phyloP scores from a whole-genome alignment of 2,329 filamentous ascomycete genomes.

The Colletotrichum karsti region DNA sequence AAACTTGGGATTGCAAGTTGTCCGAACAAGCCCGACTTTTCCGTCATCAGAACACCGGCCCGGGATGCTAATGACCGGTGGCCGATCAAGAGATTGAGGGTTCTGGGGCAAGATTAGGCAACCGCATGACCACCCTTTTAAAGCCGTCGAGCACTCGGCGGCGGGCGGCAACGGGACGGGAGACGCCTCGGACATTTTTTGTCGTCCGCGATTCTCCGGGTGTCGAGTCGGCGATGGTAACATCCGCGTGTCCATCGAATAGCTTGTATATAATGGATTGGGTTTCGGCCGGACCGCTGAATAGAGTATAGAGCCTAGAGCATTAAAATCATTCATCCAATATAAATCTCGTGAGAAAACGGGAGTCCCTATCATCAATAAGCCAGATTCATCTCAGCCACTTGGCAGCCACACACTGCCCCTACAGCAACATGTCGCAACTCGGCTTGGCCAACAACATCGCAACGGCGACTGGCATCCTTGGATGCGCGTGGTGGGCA shows the following conservation, averaged over 20 bases:
- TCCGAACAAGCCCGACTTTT: background rate
- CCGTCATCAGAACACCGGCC: background rate
- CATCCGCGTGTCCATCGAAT: background rate
- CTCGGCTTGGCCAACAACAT: conserved; percentile 18
- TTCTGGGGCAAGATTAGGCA: no score
- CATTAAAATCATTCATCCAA: background rate
- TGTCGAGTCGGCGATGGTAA: background rate
- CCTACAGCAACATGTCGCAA: conserved; percentile 17
- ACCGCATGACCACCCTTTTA: no score
- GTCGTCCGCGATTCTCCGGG: conserved; percentile 7
- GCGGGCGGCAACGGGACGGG: background rate
- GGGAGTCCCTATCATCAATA: background rate
- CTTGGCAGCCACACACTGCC: background rate
- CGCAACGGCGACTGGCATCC: conserved; percentile 22
- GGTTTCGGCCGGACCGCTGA: background rate
- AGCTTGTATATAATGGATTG: background rate
- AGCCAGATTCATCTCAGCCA: background rate
- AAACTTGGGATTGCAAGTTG: background rate
- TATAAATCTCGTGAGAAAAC: background rate
- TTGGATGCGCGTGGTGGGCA: conserved; percentile 25
- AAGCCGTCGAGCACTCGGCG: no score
- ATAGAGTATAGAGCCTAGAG: background rate
- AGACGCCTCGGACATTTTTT: conserved; percentile 12
- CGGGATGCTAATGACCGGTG: background rate
- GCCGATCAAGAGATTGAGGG: background rate